Base-by-base conservation (phyloP, 169 alveolate species). In the Besnoitia besnoiti region DNA sequence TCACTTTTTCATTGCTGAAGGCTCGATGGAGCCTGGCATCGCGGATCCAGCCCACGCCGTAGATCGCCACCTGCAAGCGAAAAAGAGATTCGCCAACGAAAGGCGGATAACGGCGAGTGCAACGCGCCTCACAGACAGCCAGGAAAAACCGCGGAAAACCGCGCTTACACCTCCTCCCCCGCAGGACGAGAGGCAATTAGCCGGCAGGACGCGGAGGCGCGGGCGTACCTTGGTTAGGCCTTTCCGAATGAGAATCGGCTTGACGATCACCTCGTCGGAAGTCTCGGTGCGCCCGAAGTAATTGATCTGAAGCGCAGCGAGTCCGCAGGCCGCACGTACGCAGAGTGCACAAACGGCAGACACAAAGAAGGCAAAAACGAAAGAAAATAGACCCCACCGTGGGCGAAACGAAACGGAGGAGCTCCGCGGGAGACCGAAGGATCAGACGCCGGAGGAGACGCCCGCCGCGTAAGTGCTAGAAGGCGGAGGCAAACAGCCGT, bases 21-120 rank as follows among this genome's bases (percentile, higher is more conserved):
- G 94, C 90, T 47, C 97, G 92, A 93, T 97, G 96, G 44, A 98
- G 96, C 90, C 98, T 92, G 91, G 97, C 99, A 92, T 98, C 99
- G 80, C 98, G 97, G 93, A 98, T 96, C 94, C 98, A 94, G 8
- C 99, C 99, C 55, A 98, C 95, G 4, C 99, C 99, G 96, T 97
- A 98, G 5, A 98, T 94, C 30, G 99, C 93, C 51, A 93, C 44
- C 92, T 85, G 84, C 47, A 84, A 33, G 40, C 33, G 40, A 85
- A 85, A 16, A 21, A 42, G 91, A 39, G 33, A 5, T 8, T 0
- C 12, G 39, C 12, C 14, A 59, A 50, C 8, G 3, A 85, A 19
- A 7, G 30, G 42, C 7, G 35, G 51, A 21, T 24, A 24, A 59
- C 37, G 46, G 61, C 0, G 40, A 62, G 85, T 5, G 84, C 30